Base-by-base conservation (phyloP, 2,329 filamentous ascomycete genomes). In the Xylaria sp. region DNA sequence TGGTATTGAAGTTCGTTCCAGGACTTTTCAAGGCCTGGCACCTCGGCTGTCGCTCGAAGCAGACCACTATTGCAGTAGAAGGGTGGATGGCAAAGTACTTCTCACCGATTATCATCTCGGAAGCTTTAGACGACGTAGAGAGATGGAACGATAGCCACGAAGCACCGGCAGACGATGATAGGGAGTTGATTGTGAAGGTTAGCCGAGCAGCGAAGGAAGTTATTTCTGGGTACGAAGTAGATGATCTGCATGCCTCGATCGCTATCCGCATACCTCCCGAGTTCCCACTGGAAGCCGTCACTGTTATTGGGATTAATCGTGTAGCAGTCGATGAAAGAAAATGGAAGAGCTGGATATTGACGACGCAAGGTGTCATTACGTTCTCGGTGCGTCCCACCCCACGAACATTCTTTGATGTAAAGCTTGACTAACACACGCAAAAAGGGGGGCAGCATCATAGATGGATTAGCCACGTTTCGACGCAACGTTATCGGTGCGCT, bases 341-440 rank as follows among this genome's bases (percentile, higher is more conserved):
- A 73, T 99, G 95, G 94, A 89, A 92, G 76, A 90, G 85, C 63
- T 97, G 94, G 93, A 83, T 97, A 63, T 84, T 92, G 71, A 92
- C 89, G 7, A 94, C 92, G 3, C 91, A 97, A 69, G 93, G 92
- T 4, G 92, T 95, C 44, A 97, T 99, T 70, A 94, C 92, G 41
- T 96, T 98, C 73, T 91, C 92, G 64, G 84, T 86, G 78, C 71
- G 81, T 72, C 41, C 17, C 44, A 37, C 6, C 25, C 19, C 15
- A 37, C 52, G 35, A 10, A 52, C 8, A 13, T 2, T 27, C 27
- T 17, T 27, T 17, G 29, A 27, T 67, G 44, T 61, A 48, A 29
- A 23, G 8, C 11, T 37, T 35, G 11, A 41, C 49, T 63, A 46
- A 62, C 43, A n/a, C 3, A n/a, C 19, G 7, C 21, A 33, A 54